Conservation (phyloP, 164 flowering plant genomes). For the Tetrastigma voinierianum region DNA sequence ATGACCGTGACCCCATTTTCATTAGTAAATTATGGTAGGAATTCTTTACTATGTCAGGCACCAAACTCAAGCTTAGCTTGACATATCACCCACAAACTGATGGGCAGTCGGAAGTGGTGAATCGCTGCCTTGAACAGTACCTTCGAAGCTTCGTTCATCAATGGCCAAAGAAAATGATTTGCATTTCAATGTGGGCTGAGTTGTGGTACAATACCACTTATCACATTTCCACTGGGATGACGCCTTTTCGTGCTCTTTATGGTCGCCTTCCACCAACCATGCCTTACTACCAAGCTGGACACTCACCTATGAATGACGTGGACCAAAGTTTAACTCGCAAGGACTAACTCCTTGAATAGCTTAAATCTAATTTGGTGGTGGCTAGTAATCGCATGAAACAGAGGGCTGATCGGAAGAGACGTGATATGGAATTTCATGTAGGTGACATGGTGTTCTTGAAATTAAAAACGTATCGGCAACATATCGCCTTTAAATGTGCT, state of each 20-base stretch:
- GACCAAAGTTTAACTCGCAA: conserved; percentile 1
- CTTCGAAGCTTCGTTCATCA: too few relatives aligned
- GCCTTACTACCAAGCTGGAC: conserved; percentile 2
- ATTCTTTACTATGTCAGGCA: conserved; percentile 1
- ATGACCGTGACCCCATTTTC: too few relatives aligned
- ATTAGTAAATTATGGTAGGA: background rate
- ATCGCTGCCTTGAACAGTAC: too few relatives aligned
- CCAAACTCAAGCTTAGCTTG: conserved; percentile 4
- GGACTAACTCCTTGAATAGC: conserved; percentile 1
- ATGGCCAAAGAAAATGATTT: too few relatives aligned
- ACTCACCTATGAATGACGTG: conserved; percentile 2
- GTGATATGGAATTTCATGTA: background rate
- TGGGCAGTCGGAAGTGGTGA: too few relatives aligned
- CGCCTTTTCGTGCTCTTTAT: too few relatives aligned
- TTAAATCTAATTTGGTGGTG: background rate
- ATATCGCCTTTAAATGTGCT: too few relatives aligned
- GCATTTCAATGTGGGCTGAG: background rate
- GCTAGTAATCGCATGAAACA: conserved; percentile 1
- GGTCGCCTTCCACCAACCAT: too few relatives aligned
- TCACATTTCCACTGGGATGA: too few relatives aligned
- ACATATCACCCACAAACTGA: background rate
- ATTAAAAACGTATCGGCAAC: too few relatives aligned
- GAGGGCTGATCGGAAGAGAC: conserved; percentile 1
- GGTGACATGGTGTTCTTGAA: too few relatives aligned
- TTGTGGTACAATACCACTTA: conserved; percentile 3